A percentile compares a stretch with the other conserved stretches of the same genome.
Evolutionary conservation across 306 rosid species (phyloP).

Genomic region (Vicia villosa): DNA sequence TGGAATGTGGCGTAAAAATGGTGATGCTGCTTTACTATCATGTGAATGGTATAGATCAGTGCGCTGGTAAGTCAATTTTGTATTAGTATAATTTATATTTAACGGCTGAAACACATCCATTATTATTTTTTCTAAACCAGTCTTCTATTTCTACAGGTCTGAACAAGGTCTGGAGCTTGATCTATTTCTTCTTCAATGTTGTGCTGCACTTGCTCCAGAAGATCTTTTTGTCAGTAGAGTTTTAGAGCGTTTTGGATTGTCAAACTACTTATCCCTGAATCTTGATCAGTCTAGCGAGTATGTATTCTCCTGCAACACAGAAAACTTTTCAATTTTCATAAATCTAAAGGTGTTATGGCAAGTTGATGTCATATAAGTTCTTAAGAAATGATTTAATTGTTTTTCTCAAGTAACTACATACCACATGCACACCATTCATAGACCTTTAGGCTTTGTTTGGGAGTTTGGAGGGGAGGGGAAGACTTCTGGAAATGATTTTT

Average conservation of each 20-base stretch:
- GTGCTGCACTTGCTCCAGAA: conserved; percentile 92
- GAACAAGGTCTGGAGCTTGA: conserved; percentile 93
- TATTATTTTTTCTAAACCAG: conserved; percentile 7
- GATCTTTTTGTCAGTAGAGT: conserved; percentile 75
- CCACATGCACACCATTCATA: neutral
- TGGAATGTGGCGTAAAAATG: conserved; percentile 97
- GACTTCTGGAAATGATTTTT: too few species aligned
- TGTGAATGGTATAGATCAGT: conserved; percentile 84
- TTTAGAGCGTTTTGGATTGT: conserved; percentile 81
- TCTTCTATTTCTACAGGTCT: conserved; percentile 65
- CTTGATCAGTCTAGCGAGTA: conserved; percentile 74
- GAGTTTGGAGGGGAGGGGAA: too few species aligned
- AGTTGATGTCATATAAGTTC: conserved; percentile 8
- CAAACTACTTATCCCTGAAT: conserved; percentile 68
- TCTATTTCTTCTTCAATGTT: conserved; percentile 95
- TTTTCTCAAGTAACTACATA: conserved; percentile 3
- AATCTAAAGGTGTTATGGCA: conserved; percentile 3
- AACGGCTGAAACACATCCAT: conserved; percentile 16
- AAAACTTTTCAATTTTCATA: conserved; percentile 35
- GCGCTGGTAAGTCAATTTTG: conserved; percentile 69
- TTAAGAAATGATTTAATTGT: conserved; percentile 19
- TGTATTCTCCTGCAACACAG: conserved; percentile 37
- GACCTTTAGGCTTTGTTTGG: too few species aligned
- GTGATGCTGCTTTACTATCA: conserved; percentile 77
- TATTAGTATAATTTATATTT: conserved; percentile 32